These are phyloP conservation scores for Allium cepa DNA, from an alignment of 106 monocot genomes.

Conservation along the genomic window DNA sequence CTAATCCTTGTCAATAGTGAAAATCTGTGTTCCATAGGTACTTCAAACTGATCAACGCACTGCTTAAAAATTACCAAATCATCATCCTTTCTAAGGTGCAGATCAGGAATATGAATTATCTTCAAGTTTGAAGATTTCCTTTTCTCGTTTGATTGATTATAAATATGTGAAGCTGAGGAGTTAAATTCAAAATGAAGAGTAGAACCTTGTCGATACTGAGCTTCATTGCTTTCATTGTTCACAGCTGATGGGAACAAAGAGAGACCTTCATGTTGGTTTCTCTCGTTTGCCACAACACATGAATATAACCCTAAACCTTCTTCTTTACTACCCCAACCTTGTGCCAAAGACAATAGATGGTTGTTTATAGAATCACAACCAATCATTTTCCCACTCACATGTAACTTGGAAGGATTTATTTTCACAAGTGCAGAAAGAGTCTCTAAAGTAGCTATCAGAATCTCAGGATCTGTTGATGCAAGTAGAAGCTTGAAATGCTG, in stretches of 20 bases:
- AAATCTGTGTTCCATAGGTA: constrained; percentile 80
- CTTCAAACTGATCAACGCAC: constrained; percentile 72
- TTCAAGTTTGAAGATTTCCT: constrained; percentile 35
- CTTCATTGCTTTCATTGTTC: constrained; percentile 42
- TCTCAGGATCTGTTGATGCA: constrained; percentile 94
- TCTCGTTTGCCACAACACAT: constrained; percentile 82
- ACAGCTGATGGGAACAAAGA: constrained; percentile 72
- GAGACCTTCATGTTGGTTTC: constrained; percentile 66
- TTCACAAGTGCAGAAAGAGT: constrained; percentile 81
- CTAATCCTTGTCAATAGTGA: constrained; percentile 94
- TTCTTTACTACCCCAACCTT: constrained; percentile 99
- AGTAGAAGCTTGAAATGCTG: constrained; percentile 95
- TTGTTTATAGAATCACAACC: constrained; percentile 77
- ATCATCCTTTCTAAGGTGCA: constrained; percentile 87
- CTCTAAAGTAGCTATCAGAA: constrained; percentile 80
- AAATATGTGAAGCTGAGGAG: constrained; percentile 17
- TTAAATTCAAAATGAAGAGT: constrained; percentile 95
- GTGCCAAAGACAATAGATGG: constrained; percentile 77
- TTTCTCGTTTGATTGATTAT: constrained; percentile 16
- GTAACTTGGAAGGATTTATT: constrained; percentile 96
- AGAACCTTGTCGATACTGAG: constrained; percentile 74
- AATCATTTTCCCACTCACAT: constrained; percentile 84
- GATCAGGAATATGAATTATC: constrained; percentile 78
- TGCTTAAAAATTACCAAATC: constrained; percentile 77
- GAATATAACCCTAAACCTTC: constrained; percentile 94